phyloP scores from a whole-genome alignment of 2,329 filamentous ascomycete genomes.

The Sclerotinia nivalis region DNA sequence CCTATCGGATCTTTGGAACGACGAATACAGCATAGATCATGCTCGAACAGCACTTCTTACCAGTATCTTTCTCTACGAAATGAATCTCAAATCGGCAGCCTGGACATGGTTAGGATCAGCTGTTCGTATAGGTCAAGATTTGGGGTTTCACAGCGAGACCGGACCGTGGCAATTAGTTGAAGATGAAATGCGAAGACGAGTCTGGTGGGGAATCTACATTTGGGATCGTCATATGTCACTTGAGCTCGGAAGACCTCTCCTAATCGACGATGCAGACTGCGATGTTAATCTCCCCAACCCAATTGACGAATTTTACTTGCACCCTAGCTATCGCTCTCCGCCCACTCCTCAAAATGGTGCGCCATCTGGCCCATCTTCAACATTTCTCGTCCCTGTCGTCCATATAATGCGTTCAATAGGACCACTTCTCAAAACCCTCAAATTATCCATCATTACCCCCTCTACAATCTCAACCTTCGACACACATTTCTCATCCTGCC shows the following conservation, averaged over 20 bases:
- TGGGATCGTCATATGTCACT: constrained; percentile 80
- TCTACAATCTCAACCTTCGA: constrained; percentile 77
- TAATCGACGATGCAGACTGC: constrained; percentile 87
- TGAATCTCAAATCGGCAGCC: constrained; percentile 81
- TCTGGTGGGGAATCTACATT: constrained; percentile 94
- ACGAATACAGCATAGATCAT: constrained; percentile 74
- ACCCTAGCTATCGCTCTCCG: constrained; percentile 49
- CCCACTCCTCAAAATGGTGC: constrained; percentile 51
- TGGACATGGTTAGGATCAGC: constrained; percentile 84
- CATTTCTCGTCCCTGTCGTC: constrained; percentile 75
- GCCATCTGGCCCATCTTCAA: constrained; percentile 55
- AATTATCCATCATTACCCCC: constrained; percentile 64
- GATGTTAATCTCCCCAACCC: constrained; percentile 78
- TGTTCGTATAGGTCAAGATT: constrained; percentile 77
- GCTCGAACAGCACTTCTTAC: constrained; percentile 71
- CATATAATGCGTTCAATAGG: constrained; percentile 79
- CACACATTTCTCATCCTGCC: constrained; percentile 72
- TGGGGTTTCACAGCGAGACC: constrained; percentile 76
- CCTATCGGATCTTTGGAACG: constrained; percentile 78
- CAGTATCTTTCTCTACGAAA: constrained; percentile 79
- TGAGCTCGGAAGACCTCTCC: constrained; percentile 75
- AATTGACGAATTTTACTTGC: constrained; percentile 77
- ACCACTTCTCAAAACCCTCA: constrained; percentile 69
- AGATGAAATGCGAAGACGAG: constrained; percentile 78
- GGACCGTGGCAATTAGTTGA: constrained; percentile 74